Base-by-base conservation (phyloP, 208 protist genomes). In the Trypanosoma mega region DNA sequence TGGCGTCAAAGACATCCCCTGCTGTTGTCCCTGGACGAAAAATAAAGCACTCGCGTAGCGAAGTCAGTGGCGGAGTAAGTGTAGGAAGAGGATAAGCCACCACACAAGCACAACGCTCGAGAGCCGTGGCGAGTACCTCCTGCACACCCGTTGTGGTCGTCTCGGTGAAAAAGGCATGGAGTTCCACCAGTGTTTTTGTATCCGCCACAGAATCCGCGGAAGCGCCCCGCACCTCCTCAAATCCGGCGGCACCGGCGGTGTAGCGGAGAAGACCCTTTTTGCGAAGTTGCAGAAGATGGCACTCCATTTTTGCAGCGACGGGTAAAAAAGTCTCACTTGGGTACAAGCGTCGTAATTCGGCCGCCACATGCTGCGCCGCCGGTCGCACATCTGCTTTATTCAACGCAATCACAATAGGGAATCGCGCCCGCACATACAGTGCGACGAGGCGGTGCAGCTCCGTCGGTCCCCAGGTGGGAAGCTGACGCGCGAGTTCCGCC, bases 381-480 rank as follows among this genome's bases (percentile, higher is more conserved):
- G 76, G 58, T 11, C 78, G 67, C 26, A 91, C 41, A 68, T 98
- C 94, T 5, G 74, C 71, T 78, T 98, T 98, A 73, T 98, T 98
- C 26, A 97, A 76, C 30, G 92, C 92, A 20, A 97, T 61, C 5
- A 96, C 76, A 61, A 97, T 89, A 5, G 93, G 93, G 56, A 97
- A 98, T 26, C 95, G 85, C 27, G 90, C 46, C 12, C 73, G 83
- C 39, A 97, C 76, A 74, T 94, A 98, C 12, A 91, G 58, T 3
- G 90, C 93, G 30, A 97, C 89, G 46, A 98, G 70, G n/a, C 48
- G 59, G 66, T 98, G 94, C 16, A 98, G 69, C 68, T 94, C 82
- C 37, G 11, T 14, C 20, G 90, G 69, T 3, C 78, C 78, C 86
- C 86, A 97, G 11, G 34, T 45, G 29, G 36, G 55, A 23, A 96